Conservation (phyloP, 2,329 filamentous ascomycete species). For the Dactylella cylindrospora region DNA sequence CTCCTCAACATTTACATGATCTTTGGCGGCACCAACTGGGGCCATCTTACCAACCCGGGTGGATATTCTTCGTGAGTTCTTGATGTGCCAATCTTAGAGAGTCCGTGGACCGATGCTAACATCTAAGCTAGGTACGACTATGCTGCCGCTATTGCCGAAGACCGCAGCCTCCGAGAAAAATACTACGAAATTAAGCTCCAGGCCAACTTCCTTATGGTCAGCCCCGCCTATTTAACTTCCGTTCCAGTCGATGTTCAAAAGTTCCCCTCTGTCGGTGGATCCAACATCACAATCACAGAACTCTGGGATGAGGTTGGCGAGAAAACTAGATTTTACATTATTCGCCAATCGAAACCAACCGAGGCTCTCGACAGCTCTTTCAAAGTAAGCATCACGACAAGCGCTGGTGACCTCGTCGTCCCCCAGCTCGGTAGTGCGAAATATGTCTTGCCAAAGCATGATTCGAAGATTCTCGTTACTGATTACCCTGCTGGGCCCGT, state of each 20-base stretch:
- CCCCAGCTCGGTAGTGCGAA: slow-evolving; percentile 64
- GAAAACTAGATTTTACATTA: slow-evolving; percentile 43
- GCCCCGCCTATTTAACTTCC: slow-evolving; percentile 67
- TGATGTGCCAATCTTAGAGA: neutral
- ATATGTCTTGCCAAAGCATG: slow-evolving; percentile 53
- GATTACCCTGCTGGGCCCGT: slow-evolving; percentile 66
- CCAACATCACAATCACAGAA: slow-evolving; percentile 38
- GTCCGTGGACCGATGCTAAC: slow-evolving; percentile 2
- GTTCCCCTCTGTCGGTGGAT: slow-evolving; percentile 22
- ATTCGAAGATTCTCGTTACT: slow-evolving; percentile 61
- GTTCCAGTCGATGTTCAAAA: slow-evolving; percentile 52
- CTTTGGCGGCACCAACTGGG: slow-evolving; percentile 81
- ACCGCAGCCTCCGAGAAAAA: slow-evolving; percentile 71
- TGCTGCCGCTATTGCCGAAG: slow-evolving; percentile 67
- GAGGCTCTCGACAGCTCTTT: slow-evolving; percentile 47
- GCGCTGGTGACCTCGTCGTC: slow-evolving; percentile 49
- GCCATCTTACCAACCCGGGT: slow-evolving; percentile 56
- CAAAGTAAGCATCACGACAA: slow-evolving; percentile 48
- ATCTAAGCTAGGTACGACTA: slow-evolving; percentile 59
- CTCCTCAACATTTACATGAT: slow-evolving; percentile 77
- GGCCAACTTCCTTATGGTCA: slow-evolving; percentile 72
- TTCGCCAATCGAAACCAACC: slow-evolving; percentile 36
- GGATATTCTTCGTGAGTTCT: slow-evolving; percentile 39
- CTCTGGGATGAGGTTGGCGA: slow-evolving; percentile 45
- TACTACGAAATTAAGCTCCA: slow-evolving; percentile 77